These are phyloP conservation scores for Capsicum pubescens DNA, from an alignment of 257 asterid genomes.

Conservation along the genomic window DNA sequence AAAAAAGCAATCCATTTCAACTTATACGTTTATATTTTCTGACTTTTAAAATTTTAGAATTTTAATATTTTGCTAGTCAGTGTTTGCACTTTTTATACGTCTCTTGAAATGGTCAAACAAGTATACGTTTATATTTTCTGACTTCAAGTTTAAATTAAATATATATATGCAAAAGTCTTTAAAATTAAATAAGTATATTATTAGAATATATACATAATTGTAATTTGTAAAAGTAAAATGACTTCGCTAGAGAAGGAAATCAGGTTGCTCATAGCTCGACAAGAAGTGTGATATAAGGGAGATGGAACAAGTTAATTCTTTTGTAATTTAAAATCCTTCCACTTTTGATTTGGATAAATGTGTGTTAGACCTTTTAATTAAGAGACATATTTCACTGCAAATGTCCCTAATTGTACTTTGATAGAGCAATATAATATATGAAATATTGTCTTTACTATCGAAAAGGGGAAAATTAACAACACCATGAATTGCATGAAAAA, in stretches of 20 bases:
- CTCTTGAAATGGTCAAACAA: too few species aligned
- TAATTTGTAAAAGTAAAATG: not conserved
- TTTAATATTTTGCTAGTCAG: too few species aligned
- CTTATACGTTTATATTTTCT: too few species aligned
- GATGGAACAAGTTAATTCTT: not conserved
- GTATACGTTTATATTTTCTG: too few species aligned
- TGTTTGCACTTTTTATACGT: too few species aligned
- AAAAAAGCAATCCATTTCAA: too few species aligned
- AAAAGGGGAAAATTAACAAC: not conserved
- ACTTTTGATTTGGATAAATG: not conserved
- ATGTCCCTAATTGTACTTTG: not conserved
- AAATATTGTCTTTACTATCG: not conserved
- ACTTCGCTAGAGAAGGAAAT: not conserved
- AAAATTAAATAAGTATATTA: too few species aligned
- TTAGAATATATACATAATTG: too few species aligned
- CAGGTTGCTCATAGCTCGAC: not conserved
- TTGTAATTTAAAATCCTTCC: not conserved
- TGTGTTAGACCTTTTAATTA: not conserved
- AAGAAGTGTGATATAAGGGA: not conserved
- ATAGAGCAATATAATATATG: not conserved
- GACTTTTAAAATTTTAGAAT: too few species aligned
- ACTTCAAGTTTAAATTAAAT: too few species aligned
- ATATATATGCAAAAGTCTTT: too few species aligned
- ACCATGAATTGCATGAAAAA: not conserved
- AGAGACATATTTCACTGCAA: not conserved